phyloP scores from a whole-genome alignment of 108 stramenopile genomes.

The Aurantiochytrium sp. region DNA sequence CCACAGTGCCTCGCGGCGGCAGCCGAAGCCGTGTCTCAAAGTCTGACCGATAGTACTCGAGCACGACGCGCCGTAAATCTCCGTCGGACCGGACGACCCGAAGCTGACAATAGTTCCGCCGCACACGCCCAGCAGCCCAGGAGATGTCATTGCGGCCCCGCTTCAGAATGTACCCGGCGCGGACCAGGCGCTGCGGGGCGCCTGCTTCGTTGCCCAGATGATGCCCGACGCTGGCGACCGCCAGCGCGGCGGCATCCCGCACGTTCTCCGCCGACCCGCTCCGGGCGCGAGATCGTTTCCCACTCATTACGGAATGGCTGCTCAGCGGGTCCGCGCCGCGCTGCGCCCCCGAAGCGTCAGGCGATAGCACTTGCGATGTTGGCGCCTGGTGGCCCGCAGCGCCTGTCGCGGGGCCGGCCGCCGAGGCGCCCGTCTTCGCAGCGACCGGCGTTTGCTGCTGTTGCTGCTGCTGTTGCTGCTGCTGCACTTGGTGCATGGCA shows the following conservation, averaged over 20 bases:
- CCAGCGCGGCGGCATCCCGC: neutral
- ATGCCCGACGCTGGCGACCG: neutral
- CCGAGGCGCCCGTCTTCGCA: too few species aligned
- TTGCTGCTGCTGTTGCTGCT: too few species aligned
- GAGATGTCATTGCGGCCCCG: neutral
- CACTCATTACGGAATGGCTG: too few species aligned
- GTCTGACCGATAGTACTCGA: neutral
- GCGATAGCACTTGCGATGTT: too few species aligned
- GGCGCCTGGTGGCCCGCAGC: too few species aligned
- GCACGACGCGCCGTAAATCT: neutral
- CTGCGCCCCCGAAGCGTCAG: too few species aligned
- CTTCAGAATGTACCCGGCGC: neutral
- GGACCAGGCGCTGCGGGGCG: neutral
- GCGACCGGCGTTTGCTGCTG: too few species aligned
- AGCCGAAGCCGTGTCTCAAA: constrained; percentile 1
- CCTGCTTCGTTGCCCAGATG: neutral
- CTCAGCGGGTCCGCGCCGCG: too few species aligned
- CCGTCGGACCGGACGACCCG: neutral
- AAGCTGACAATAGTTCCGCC: neutral
- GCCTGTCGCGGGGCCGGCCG: too few species aligned
- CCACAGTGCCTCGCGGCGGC: neutral
- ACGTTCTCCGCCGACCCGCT: too few species aligned
- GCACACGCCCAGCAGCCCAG: neutral
- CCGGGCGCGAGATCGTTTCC: too few species aligned
- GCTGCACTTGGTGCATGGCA: too few species aligned